Base-by-base conservation (phyloP, 108 stramenopile species). In the Nitzschia sp. region DNA sequence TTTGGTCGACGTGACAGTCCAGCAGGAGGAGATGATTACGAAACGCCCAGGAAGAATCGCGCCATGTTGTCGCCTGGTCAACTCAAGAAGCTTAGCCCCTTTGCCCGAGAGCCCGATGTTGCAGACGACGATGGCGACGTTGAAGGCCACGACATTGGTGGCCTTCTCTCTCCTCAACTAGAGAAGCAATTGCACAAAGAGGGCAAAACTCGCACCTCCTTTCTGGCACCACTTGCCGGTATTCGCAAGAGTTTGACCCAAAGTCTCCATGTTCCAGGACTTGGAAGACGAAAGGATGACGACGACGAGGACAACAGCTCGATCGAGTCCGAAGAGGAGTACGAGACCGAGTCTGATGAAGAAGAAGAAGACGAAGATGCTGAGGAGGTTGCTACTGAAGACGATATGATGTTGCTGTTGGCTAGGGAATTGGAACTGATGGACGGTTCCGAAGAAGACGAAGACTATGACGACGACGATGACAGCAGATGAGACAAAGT, bases 361-460 rank as follows among this genome's bases (percentile, higher is more conserved):
- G 63, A 63, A 2, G 63, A 63, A 0, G 55, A 56, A 1, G 55
- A 56, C 55, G 48, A 63, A 10, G 63, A 63, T 1, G 37, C 38
- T 12, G 57, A 58, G 37, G 38, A 58, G 57, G 29, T 58, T 10
- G 57, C 57, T 37, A 58, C 57, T 9, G 57, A 58, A 40, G 37
- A 58, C 38, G 57, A 58, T 7, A 17, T 58, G 57, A 22, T 58
- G 26, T 11, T 63, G 24, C 20, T 63, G 41, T 14, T 63, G 10
- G 46, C 43, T 26, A 11, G 63, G 3, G 63, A 63, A 48, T 29
- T 63, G 25, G 63, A 63, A 20, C 41, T 63, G 48, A 63, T 63
- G 9, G 46, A 25, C 11, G 57, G 57, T 11, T 25, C 26, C 29
- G 29, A 29, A 25, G 39, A 40, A 1, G 57, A 58, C 2, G 57